Evolutionary conservation across 2,329 filamentous ascomycete genomes (phyloP).

Genomic region (Herpotrichia juniperi): DNA sequence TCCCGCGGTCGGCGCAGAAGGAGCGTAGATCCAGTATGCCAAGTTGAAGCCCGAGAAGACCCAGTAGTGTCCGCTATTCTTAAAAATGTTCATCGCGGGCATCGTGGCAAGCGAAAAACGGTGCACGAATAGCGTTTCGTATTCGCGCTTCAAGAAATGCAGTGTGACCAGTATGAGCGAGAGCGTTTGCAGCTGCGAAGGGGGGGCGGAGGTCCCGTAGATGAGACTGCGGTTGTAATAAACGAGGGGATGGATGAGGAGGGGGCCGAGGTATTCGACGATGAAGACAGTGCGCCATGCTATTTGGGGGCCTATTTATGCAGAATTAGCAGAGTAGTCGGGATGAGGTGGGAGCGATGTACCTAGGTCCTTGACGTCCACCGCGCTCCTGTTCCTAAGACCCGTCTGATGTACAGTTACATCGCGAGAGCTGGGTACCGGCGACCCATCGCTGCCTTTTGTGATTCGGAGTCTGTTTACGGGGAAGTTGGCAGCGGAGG

Average conservation of each 20-base stretch:
- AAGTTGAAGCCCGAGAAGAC: conserved; percentile 77
- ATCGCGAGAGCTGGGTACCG: conserved; percentile 61
- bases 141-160: conserved; percentile 94
- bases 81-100: conserved; percentile 89
- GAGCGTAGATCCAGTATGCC: conserved; percentile 84
- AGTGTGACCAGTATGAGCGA: conserved; percentile 74
- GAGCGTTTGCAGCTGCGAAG: conserved; percentile 73
- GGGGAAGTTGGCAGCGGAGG: conserved; percentile 60
- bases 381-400: conserved; percentile 62
- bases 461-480: conserved; percentile 68
- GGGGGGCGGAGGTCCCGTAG: conserved; percentile 62
- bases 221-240: conserved; percentile 74
- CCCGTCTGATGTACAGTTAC: conserved; percentile 61
- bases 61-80: conserved; percentile 97
- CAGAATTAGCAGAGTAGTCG: neutral
- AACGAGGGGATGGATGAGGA: conserved; percentile 82
- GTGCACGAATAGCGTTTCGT: conserved; percentile 93
- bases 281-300: conserved; percentile 93
- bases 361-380: conserved; percentile 96
- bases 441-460: conserved; percentile 66
- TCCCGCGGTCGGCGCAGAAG: conserved; percentile 69
- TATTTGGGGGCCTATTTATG: conserved; percentile 75
- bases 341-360: conserved; percentile 24
- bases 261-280: conserved; percentile 91
- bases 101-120: conserved; percentile 95